Conservation (phyloP, 805 yeast genomes). For the Trichomonascus vanleenenianus region DNA sequence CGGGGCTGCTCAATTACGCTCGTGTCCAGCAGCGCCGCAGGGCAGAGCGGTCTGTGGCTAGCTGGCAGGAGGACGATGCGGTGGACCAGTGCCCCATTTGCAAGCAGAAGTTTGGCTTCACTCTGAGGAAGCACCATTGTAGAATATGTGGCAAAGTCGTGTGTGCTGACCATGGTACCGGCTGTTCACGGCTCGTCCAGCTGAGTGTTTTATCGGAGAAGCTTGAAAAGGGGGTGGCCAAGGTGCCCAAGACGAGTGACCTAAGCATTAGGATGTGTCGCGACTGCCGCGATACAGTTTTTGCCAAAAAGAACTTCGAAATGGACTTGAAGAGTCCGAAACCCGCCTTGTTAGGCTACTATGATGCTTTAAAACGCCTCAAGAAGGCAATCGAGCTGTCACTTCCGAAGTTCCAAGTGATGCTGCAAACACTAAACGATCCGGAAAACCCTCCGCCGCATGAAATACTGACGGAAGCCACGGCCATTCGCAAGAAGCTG, state of each 20-base stretch:
- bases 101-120: constrained; percentile 43
- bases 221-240: constrained; percentile 16
- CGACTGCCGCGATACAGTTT: constrained; percentile 56
- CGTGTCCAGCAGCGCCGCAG: constrained; percentile 25
- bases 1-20: constrained; percentile 25
- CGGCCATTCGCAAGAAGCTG: constrained; percentile 37
- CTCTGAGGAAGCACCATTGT: constrained; percentile 80
- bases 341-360: constrained; percentile 34
- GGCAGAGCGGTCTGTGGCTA: constrained; percentile 42
- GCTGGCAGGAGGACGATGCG: constrained; percentile 56
- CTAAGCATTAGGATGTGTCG: constrained; percentile 53
- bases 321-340: constrained; percentile 28
- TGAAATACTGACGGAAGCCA: constrained; percentile 31
- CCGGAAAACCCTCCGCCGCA: constrained; percentile 26
- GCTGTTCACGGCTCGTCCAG: constrained; percentile 71
- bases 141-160: constrained; percentile 78
- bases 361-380: constrained; percentile 35
- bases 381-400: constrained; percentile 32
- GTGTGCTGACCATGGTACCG: constrained; percentile 56
- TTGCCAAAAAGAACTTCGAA: constrained; percentile 44
- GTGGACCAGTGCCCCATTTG: constrained; percentile 59
- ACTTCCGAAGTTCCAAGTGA: constrained; percentile 38
- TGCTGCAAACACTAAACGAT: constrained; percentile 30
- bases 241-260: constrained; percentile 11
- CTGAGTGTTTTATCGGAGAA: constrained; percentile 29